Evolutionary conservation across 2,329 filamentous ascomycete genomes (phyloP).

Genomic region (Microsporum audouinii): DNA sequence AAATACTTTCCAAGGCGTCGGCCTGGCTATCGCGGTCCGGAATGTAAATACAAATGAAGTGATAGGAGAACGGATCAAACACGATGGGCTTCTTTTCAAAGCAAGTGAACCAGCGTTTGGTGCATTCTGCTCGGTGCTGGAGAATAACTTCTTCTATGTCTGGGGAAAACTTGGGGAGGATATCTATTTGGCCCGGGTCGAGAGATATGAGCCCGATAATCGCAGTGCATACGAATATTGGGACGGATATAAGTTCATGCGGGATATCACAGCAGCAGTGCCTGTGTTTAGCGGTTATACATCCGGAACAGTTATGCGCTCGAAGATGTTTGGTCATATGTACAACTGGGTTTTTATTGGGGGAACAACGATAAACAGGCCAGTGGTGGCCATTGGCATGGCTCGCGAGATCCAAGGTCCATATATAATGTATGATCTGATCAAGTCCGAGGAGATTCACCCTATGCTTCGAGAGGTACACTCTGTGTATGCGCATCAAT

Average conservation of each 20-base stretch:
- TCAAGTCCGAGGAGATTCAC: conserved; percentile 2
- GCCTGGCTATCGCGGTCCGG: conserved; percentile 10
- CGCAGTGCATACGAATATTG: conserved; percentile 11
- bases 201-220: conserved; percentile 7
- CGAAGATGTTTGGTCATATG: conserved; percentile 11
- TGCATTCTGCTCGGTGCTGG: conserved; percentile 11
- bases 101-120: conserved; percentile 12
- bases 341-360: conserved; percentile 13
- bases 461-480: not conserved
- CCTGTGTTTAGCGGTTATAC: conserved; percentile 12
- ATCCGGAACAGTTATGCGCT: conserved; percentile 9
- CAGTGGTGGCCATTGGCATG: conserved; percentile 9
- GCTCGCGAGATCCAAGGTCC: conserved; percentile 8
- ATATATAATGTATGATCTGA: conserved; percentile 9
- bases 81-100: conserved; percentile 6
- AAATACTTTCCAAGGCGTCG: conserved; percentile 8
- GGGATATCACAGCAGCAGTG: not conserved
- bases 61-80: conserved; percentile 1
- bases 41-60: conserved; percentile 7
- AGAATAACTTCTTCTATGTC: conserved; percentile 10
- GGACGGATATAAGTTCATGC: conserved; percentile 11
- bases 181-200: conserved; percentile 12
- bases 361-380: not conserved
- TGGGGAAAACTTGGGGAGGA: conserved; percentile 11
- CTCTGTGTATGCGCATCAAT: conserved; percentile 12